Evolutionary conservation across 75 land plant species (phyloP), one percentile per base, ranked within the genome.

Genomic region (Larix kaempferi): DNA sequence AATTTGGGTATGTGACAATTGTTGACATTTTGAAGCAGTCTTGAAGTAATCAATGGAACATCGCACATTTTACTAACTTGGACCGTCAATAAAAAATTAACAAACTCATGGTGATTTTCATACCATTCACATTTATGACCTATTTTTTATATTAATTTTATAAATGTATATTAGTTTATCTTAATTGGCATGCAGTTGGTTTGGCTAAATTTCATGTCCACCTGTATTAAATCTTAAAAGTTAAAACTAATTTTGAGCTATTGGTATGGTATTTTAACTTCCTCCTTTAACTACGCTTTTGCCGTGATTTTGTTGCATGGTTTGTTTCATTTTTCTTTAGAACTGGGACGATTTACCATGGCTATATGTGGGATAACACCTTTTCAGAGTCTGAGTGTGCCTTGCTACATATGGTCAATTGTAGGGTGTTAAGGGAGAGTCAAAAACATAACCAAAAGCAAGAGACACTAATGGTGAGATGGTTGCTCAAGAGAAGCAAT

Each of bases 341-440:
- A 39, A 19, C 65, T 77, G 49, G 5, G n/a, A 7, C 22, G 65
- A 37, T 39, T 44, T 60, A 65, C 37, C 11, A 62, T 77, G 25
- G 26, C 23, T 37, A 59, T 21, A 82, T 35, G 35, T 61, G 79
- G 78, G 91, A 92, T 91, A 78, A 94, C 97, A 90, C 89, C 39
- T 71, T 88, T 88, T 86, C 81, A 95, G 98, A 95, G 93, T 88
- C 94, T 95, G 98, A 95, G 94, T 91, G 90, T 93, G 88, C 90
- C 80, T 91, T 90, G 86, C 86, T 88, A 65, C 90, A 78, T 86
- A 85, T 91, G 86, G 88, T 90, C 88, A 84, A 84, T 85, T 97
- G 93, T 91, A 97, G 99, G 99, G 99, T 82, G 97, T 94, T 79
- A 97, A 97, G 71, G 93, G 95, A 74, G 91, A 96, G 1, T 21